A percentile compares a stretch with the other conserved stretches of the same genome.
These are phyloP conservation scores for Atkinsonella texensis DNA, from an alignment of 2,329 filamentous ascomycete species.

Conservation along the genomic window DNA sequence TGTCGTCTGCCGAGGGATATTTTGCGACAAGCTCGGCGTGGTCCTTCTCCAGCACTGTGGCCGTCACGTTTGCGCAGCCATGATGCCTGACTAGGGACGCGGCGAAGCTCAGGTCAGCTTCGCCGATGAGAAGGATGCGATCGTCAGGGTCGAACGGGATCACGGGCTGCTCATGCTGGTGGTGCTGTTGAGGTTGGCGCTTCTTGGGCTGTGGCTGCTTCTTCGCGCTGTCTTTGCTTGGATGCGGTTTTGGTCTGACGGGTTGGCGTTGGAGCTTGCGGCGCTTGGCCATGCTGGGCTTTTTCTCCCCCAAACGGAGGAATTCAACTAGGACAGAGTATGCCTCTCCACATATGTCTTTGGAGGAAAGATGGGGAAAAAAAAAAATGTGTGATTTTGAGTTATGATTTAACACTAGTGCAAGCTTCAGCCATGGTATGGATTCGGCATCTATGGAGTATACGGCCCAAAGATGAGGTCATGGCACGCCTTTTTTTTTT, in stretches of 20 bases:
- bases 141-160: slow-evolving; percentile 59
- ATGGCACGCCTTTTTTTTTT: background rate
- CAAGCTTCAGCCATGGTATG: too few relatives aligned
- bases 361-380: too few relatives aligned
- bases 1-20: slow-evolving; percentile 57
- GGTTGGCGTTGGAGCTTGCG: slow-evolving; percentile 9
- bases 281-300: slow-evolving; percentile 9
- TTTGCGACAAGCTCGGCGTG: slow-evolving; percentile 51
- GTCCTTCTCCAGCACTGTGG: slow-evolving; percentile 54
- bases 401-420: too few relatives aligned
- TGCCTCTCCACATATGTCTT: too few relatives aligned
- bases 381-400: too few relatives aligned
- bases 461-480: background rate
- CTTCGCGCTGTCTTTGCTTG: slow-evolving; percentile 5
- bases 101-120: slow-evolving; percentile 72
- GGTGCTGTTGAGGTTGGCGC: slow-evolving; percentile 13
- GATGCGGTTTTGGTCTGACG: slow-evolving; percentile 9
- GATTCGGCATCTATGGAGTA: too few relatives aligned
- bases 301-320: too few relatives aligned
- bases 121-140: slow-evolving; percentile 63
- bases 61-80: slow-evolving; percentile 52
- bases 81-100: slow-evolving; percentile 54
- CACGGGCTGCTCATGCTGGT: slow-evolving; percentile 26
- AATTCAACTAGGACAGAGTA: too few relatives aligned
- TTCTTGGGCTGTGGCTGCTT: slow-evolving; percentile 5